These are phyloP conservation scores for Pyrenopolyporus hunteri DNA, from an alignment of 495 filamentous ascomycete species.

Conservation along the genomic window DNA sequence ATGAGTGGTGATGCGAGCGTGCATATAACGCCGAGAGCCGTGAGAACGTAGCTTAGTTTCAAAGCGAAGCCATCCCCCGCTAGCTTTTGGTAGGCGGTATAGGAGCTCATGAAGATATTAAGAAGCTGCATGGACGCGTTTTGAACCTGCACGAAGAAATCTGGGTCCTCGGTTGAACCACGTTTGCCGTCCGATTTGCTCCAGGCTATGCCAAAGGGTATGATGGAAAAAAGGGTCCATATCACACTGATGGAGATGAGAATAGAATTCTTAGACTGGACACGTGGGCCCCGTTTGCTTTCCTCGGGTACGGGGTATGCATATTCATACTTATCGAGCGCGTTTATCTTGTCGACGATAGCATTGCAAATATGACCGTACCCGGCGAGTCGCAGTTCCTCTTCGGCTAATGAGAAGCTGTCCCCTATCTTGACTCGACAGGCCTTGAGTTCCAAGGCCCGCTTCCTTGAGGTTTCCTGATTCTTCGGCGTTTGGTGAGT, in stretches of 20 bases:
- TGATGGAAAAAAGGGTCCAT: slow-evolving; percentile 3
- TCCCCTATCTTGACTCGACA: slow-evolving; percentile 1
- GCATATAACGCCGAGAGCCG: slow-evolving; percentile 8
- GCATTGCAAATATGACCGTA: not conserved
- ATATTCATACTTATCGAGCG: slow-evolving; percentile 25
- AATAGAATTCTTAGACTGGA: no score
- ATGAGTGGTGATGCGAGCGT: slow-evolving; percentile 5
- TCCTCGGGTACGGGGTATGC: slow-evolving; percentile 17
- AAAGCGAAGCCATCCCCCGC: slow-evolving; percentile 1
- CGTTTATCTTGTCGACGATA: slow-evolving; percentile 7
- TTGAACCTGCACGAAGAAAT: slow-evolving; percentile 10
- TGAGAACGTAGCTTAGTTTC: not conserved
- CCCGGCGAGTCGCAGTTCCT: slow-evolving; percentile 6
- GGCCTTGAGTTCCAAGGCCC: slow-evolving; percentile 6
- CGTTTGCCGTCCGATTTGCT: not conserved
- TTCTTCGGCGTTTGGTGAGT: slow-evolving; percentile 10
- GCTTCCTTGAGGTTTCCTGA: not conserved
- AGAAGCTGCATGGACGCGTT: not conserved
- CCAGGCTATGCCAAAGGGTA: slow-evolving; percentile 3
- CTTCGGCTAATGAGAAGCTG: not conserved
- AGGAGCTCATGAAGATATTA: not conserved
- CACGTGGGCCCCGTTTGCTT: no score
- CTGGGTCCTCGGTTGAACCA: slow-evolving; percentile 14
- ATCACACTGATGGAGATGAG: no score
- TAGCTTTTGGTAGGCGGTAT: not conserved